Conservation (phyloP, 2,329 filamentous ascomycete genomes). For the Cytospora paraplurivora region DNA sequence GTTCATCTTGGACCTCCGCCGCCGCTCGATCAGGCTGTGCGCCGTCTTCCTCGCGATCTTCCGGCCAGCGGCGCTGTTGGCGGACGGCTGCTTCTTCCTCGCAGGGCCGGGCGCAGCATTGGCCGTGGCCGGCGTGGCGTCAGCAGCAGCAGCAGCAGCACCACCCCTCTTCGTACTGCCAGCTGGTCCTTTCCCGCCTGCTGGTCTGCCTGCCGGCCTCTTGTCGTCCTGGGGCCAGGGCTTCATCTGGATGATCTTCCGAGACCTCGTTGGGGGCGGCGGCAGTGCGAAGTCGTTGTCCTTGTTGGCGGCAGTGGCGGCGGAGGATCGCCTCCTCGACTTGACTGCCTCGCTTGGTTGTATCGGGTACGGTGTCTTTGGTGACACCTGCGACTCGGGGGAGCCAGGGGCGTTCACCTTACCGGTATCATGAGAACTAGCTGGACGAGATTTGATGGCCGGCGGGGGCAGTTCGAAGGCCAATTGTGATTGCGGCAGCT, state of each 20-base stretch:
- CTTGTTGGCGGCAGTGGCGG: constrained; percentile 50
- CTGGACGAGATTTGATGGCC: constrained; percentile 58
- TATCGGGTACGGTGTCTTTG: constrained; percentile 45
- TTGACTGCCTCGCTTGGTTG: constrained; percentile 56
- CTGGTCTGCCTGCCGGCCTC: constrained; percentile 31
- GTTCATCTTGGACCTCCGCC: constrained; percentile 95
- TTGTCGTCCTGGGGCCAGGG: constrained; percentile 53
- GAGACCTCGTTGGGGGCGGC: constrained; percentile 85
- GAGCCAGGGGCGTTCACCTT: constrained; percentile 23
- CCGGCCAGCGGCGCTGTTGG: constrained; percentile 81
- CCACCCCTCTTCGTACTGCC: neutral
- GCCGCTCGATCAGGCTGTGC: constrained; percentile 89
- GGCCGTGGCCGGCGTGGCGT: constrained; percentile 32
- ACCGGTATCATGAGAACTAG: constrained; percentile 31
- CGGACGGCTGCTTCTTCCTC: constrained; percentile 77
- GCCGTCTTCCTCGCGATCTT: constrained; percentile 96
- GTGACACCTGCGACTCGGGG: constrained; percentile 30
- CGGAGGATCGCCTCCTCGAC: constrained; percentile 54
- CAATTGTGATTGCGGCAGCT: constrained; percentile 63
- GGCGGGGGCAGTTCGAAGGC: constrained; percentile 78
- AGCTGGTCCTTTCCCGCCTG: constrained; percentile 29
- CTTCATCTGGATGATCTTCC: constrained; percentile 99
- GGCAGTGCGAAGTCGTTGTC: constrained; percentile 71
- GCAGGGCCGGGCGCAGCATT: constrained; percentile 35
- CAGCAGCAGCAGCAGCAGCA: constrained; percentile 28